Percentiles rank a stretch among this genome's conserved stretches.
These are phyloP conservation scores for Colletotrichum melonis DNA, from an alignment of 2,329 filamentous ascomycete genomes.

Conservation along the genomic window DNA sequence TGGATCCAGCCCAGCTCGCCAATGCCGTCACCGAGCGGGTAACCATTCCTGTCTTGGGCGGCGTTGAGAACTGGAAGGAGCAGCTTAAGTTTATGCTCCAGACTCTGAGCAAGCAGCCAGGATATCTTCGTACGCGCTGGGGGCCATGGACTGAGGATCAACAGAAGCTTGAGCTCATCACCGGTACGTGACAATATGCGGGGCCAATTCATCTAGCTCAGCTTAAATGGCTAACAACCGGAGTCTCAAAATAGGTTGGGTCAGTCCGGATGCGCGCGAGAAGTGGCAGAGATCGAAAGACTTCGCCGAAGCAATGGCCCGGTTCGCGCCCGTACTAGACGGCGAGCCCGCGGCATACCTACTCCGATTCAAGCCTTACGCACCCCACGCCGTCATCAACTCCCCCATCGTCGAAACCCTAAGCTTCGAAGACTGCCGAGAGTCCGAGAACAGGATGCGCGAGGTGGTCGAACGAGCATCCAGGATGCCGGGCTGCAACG, in stretches of 20 bases:
- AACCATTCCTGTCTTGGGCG: conserved; percentile 40
- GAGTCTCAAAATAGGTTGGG: conserved; percentile 38
- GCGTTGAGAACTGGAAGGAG: conserved; percentile 43
- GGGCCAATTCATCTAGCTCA: neutral
- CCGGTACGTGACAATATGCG: conserved; percentile 34
- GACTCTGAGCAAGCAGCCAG: conserved; percentile 41
- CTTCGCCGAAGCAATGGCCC: conserved; percentile 34
- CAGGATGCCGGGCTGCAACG: conserved; percentile 40
- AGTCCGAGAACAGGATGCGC: conserved; percentile 47
- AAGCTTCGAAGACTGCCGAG: conserved; percentile 54
- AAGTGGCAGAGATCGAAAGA: conserved; percentile 37
- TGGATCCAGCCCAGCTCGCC: conserved; percentile 32
- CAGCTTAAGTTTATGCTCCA: conserved; percentile 42
- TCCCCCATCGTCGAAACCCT: conserved; percentile 49
- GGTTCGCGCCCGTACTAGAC: conserved; percentile 37
- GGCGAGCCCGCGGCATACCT: conserved; percentile 39
- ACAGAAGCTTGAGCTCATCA: conserved; percentile 42
- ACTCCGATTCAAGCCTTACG: conserved; percentile 42
- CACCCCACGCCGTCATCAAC: conserved; percentile 43
- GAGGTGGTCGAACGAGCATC: conserved; percentile 38
- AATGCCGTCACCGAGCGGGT: conserved; percentile 37
- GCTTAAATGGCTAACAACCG: conserved; percentile 6
- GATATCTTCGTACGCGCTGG: conserved; percentile 44
- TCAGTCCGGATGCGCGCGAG: conserved; percentile 36
- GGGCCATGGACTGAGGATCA: conserved; percentile 42